Evolutionary conservation across 2,329 filamentous ascomycete genomes (phyloP), one percentile per base, ranked within the genome.

Genomic region (Penicillium sp.): DNA sequence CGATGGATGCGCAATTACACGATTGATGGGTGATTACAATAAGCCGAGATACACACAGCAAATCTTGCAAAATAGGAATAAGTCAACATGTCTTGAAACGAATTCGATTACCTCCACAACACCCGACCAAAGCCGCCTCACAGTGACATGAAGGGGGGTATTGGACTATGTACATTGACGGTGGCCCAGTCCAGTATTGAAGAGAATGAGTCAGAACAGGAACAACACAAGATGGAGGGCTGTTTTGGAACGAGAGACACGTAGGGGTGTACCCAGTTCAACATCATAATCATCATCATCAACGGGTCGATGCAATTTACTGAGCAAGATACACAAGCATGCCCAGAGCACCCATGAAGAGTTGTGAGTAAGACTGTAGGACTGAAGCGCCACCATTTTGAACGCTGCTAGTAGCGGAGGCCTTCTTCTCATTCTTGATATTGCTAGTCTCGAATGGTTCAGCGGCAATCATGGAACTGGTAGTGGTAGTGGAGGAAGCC

Each of bases 301-400:
- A 25, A 25, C n/a, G 22, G 19, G 28, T 11, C 42, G 43, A 11
- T 25, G 14, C 30, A 40, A 22, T 58, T 58, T 59, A 71, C 65
- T 72, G 63, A 22, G 64, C 68, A 6, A 77, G 61, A 58, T 73
- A 74, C 48, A 71, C 66, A 45, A 78, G 64, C 6, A 75, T 68
- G 28, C 69, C 75, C n/a, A 74, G 63, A 1, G 71, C 71, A n/a
- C 72, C 71, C 46, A 76, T 58, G 10, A 72, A 61, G 16, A 77
- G 60, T 6, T 72, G 71, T 6, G 76, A 71, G 62, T 69, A 74
- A 4, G 69, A 68, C 7, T 74, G 59, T 14, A 70, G 63, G 26
- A 65, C 16, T 13, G 38, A 70, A 19, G 71, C 72, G 45, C 59
- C 63, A 19, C 65, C 70, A 40, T 64, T 67, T 25, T 68, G 59